Conservation (phyloP, 106 monocot genomes). For the Dendrobium huoshanense region DNA sequence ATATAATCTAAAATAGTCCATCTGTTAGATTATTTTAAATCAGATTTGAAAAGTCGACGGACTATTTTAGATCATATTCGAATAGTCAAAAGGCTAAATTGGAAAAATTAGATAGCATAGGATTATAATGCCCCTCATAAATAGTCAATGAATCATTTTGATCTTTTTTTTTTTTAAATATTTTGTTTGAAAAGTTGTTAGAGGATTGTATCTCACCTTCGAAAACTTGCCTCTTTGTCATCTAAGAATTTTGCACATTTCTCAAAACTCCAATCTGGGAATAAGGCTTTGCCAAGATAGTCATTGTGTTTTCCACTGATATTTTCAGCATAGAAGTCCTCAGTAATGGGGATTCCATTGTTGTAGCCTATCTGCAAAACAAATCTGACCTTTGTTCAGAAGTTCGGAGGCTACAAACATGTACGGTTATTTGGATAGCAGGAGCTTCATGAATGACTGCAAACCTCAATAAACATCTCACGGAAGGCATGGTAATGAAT, state of each 20-base stretch:
- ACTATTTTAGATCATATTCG: no score
- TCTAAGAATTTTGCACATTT: constrained; percentile 46
- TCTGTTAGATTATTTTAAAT: no score
- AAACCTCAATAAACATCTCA: constrained; percentile 67
- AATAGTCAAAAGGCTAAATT: no score
- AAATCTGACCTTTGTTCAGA: not conserved
- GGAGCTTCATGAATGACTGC: not conserved
- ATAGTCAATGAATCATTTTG: no score
- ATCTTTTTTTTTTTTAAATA: not conserved
- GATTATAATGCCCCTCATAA: no score
- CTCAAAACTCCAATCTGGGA: constrained; percentile 65
- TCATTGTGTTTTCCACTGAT: constrained; percentile 61
- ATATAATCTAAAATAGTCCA: no score
- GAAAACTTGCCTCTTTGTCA: constrained; percentile 62
- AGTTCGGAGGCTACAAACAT: not conserved
- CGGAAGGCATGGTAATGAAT: constrained; percentile 61
- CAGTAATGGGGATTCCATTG: constrained; percentile 46
- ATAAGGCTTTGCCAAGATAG: constrained; percentile 37
- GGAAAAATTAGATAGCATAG: no score
- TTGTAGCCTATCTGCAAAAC: constrained; percentile 49
- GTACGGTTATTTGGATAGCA: not conserved
- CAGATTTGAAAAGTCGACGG: no score
- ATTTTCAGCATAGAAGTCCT: constrained; percentile 46
- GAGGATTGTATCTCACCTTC: constrained; percentile 18
- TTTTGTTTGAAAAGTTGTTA: not conserved